Percentiles rank a stretch among this genome's conserved stretches.
phyloP scores from a whole-genome alignment of 208 protist species.

The Trichomonas tenax region DNA sequence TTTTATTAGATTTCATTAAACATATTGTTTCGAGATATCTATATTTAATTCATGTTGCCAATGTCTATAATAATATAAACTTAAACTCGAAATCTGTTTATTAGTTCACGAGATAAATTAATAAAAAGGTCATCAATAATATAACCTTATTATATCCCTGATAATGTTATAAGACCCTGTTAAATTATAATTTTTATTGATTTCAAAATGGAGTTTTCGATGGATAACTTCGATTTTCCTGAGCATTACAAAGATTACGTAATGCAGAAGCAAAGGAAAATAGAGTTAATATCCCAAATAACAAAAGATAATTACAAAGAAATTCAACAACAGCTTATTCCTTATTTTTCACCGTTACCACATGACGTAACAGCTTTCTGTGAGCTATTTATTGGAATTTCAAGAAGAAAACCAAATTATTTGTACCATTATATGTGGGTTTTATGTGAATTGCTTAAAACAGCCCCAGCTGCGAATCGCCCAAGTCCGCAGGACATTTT shows the following conservation, averaged over 20 bases:
- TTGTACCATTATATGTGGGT: neutral
- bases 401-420: neutral
- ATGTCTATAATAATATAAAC: too few species aligned
- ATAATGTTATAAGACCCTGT: too few species aligned
- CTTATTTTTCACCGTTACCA: neutral
- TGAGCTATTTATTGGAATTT: neutral
- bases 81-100: too few species aligned
- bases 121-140: too few species aligned
- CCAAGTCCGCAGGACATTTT: neutral
- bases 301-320: neutral
- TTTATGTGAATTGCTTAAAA: neutral
- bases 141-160: too few species aligned
- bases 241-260: neutral
- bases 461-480: too few species aligned
- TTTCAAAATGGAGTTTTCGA: neutral
- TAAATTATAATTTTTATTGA: neutral
- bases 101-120: too few species aligned
- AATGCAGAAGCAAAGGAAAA: neutral
- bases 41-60: too few species aligned
- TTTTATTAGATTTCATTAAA: too few species aligned
- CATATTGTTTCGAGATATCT: too few species aligned
- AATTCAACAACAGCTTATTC: neutral
- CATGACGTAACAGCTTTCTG: neutral
- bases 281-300: neutral
- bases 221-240: neutral